Base-by-base conservation (phyloP, 345 rosid genomes). In the Acer campestre region DNA sequence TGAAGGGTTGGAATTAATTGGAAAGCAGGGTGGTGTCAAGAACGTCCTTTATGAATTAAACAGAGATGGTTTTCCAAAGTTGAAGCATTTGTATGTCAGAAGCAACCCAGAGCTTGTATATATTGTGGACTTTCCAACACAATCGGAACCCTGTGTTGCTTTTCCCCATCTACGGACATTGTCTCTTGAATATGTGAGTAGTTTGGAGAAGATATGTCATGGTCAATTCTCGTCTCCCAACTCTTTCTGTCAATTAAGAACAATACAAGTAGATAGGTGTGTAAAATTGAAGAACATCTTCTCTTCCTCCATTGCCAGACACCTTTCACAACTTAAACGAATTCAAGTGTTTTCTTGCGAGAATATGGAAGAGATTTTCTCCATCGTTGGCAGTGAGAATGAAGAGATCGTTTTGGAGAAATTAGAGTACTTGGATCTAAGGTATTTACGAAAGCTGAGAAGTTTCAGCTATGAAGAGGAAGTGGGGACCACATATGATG, bases 241-340 rank as follows among this genome's bases (percentile, higher is more conserved):
- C 10, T 67, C 81, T 17, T 79, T 85, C 20, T 3, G 20, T 1
- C 55, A 72, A 16, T 51, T 85, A n/a, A 61, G 27, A 27, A 73
- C 9, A 22, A 7, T 82, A 27, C 71, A 62, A 8, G 78, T 80
- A 13, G 38, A 2, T 53, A 20, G 35, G 0, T 82, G 88, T 55
- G 1, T 51, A 14, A 67, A 62, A 31, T 55, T 85, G 83, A 77
- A 48, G 70, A 67, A 67, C 23, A 44, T 85, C 29, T 71, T 85
- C 67, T 49, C 82, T 8, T 61, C 67, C 51, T 77, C 82, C 51
- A 20, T 74, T 49, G 76, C 70, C 17, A 65, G 5, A 73, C 62
- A 62, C 46, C 84, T 85, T 76, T 22, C 12, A 20, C 51, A 56
- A 18, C 82, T 85, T 31, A 2, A 78, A 69, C 67, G 58, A 49